Percentiles rank a stretch among this genome's conserved stretches.
Conservation (phyloP, 1,139 yeast species). For the Petasospora fabianii region DNA sequence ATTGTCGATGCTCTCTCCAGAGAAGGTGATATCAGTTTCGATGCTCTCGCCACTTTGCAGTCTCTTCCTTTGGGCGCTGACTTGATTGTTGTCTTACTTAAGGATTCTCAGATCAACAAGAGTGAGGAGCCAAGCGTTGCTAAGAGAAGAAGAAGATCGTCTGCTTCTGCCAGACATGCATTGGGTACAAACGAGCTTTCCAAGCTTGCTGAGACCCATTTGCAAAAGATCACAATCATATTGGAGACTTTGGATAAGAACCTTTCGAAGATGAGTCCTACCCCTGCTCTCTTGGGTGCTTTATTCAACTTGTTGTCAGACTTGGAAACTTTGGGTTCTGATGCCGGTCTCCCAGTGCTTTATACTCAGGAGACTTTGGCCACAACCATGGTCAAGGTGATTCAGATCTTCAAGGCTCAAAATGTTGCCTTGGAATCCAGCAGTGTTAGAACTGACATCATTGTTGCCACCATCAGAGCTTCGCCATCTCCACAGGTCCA, state of each 20-base stretch:
- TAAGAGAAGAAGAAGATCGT: constrained; percentile 75
- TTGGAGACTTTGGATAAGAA: constrained; percentile 71
- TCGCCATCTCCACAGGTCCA: constrained; percentile 94
- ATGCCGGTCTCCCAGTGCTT: constrained; percentile 85
- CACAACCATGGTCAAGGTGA: constrained; percentile 73
- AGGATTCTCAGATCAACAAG: constrained; percentile 43
- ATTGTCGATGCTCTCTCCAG: constrained; percentile 53
- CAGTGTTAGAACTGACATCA: constrained; percentile 78
- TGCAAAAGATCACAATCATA: constrained; percentile 72
- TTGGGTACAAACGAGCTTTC: constrained; percentile 65
- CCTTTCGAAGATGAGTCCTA: constrained; percentile 34
- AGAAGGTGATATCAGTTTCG: constrained; percentile 43
- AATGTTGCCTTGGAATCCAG: constrained; percentile 51
- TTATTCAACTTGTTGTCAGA: constrained; percentile 77
- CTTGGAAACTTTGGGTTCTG: constrained; percentile 81
- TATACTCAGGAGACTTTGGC: constrained; percentile 92
- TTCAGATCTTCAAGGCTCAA: constrained; percentile 46
- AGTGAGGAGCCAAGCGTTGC: constrained; percentile 42
- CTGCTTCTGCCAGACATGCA: constrained; percentile 69
- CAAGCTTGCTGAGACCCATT: constrained; percentile 69
- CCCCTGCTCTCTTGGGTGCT: constrained; percentile 50
- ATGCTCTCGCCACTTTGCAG: constrained; percentile 53
- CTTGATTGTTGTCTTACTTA: constrained; percentile 43
- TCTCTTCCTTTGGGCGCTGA: constrained; percentile 43
- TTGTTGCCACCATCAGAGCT: constrained; percentile 86